Base-by-base conservation (phyloP, 2,329 filamentous ascomycete species). In the Fusarium redolens region DNA sequence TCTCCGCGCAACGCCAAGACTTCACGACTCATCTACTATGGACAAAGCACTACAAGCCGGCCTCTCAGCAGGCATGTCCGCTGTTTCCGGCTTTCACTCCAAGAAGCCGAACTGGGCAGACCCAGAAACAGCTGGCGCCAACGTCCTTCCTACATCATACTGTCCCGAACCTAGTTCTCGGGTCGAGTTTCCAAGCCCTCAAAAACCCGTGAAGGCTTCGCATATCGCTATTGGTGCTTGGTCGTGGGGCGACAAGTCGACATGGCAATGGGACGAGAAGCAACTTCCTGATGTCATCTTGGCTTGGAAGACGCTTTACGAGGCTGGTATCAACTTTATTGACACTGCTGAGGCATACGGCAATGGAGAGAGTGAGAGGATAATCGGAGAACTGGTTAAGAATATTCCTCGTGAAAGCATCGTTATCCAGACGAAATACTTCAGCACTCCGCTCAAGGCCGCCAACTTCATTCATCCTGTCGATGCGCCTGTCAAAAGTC, bases 261-360 rank as follows among this genome's bases (percentile, higher is more conserved):
- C 65, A 0, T 69, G 67, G 65, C 25, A 69, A 3, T 69, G 54
- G 40, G 47, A 69, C 3, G 45, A 59, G 2, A 48, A 44, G 7
- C 28, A 69, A 30, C 25, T 68, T 6, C 43, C 67, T 3, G 15
- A 52, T 3, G 35, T 68, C 1, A 37, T 51, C 5, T 1, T 63
- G n/a, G 67, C 67, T 3, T 69, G 64, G 67, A 63, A 68, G 15
- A 54, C 57, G 2, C 45, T 69, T 2, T 68, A 51, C 3, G 58
- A 68, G 13, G 65, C 58, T 0, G 65, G 58, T 3, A 68, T 69
- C 13, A 68, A 69, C 9, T 69, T 69, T 12, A 68, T 69, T 4
- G 64, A 68, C 5, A 69, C 67, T 0, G 65, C 67, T 8, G 58
- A 68, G 3, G 18, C 64, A 0, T 68, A 68, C 0, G 64, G 67